These are phyloP conservation scores for Lepiota venenata DNA, from an alignment of 768 basidiomycete species.

Conservation along the genomic window DNA sequence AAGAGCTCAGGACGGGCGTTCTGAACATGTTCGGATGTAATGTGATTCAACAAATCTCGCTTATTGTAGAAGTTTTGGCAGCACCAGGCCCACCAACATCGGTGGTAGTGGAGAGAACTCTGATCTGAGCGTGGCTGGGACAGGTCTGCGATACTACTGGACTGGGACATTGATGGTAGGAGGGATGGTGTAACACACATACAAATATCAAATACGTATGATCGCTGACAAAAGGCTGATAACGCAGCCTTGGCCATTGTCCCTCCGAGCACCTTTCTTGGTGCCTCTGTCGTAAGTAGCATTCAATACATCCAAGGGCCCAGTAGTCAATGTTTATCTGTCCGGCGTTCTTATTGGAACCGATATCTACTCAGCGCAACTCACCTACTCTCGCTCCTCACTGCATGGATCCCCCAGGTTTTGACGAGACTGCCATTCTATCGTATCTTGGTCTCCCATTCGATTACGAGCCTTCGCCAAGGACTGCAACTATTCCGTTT, in stretches of 20 bases:
- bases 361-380: no score
- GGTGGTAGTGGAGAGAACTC: conserved; percentile 18
- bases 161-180: neutral
- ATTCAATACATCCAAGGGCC: no score
- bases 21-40: conserved; percentile 44
- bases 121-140: conserved; percentile 5
- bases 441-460: conserved; percentile 54
- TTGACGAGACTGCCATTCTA: conserved; percentile 32
- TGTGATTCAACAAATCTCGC: conserved; percentile 41
- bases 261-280: no score
- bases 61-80: conserved; percentile 34
- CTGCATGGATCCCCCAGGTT: conserved; percentile 17
- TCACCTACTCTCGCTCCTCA: neutral
- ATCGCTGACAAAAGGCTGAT: no score
- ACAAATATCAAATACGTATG: no score
- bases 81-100: conserved; percentile 57
- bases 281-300: no score
- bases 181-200: no score
- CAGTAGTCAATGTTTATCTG: no score
- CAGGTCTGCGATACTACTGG: neutral
- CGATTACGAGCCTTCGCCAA: conserved; percentile 60
- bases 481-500: conserved; percentile 56
- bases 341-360: no score
- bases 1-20: conserved; percentile 39
- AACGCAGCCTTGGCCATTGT: no score